Percentiles rank a stretch among this genome's conserved stretches.
Conservation (phyloP, 2,329 filamentous ascomycete species). For the Nigrospora oryzae region DNA sequence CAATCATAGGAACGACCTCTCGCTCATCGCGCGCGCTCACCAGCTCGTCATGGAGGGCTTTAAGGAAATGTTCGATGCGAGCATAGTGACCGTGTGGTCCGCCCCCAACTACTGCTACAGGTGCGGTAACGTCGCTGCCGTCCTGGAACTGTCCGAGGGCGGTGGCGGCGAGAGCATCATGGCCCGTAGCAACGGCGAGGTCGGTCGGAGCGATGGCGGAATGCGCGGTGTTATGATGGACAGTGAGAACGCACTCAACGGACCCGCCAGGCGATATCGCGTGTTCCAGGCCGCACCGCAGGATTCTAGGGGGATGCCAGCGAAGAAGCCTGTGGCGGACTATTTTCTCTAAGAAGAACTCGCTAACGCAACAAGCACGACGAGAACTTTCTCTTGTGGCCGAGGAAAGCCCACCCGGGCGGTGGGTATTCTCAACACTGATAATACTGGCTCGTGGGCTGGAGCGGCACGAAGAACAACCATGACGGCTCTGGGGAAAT, state of each 20-base stretch:
- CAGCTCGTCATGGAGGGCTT: conserved; percentile 98
- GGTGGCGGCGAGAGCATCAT: conserved; percentile 65
- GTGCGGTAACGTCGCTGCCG: conserved; percentile 91
- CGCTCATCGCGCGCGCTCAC: conserved; percentile 92
- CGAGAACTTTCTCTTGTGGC: too few relatives aligned
- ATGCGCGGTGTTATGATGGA: conserved; percentile 38
- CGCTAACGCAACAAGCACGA: too few relatives aligned
- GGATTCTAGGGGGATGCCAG: conserved; percentile 93
- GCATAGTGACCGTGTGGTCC: conserved; percentile 98
- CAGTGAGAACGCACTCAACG: conserved; percentile 36
- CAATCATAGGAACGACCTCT: conserved; percentile 92
- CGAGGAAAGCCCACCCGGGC: too few relatives aligned
- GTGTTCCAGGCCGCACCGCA: conserved; percentile 97
- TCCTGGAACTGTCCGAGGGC: conserved; percentile 87
- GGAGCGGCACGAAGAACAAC: too few relatives aligned
- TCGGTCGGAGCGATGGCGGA: conserved; percentile 40
- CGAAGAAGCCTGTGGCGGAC: conserved; percentile 95
- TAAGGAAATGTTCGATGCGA: conserved; percentile 96
- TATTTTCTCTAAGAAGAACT: conserved; percentile 64
- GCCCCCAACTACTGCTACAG: conserved; percentile 96
- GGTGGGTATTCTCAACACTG: too few relatives aligned
- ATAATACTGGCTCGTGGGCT: too few relatives aligned
- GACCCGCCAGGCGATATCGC: conserved; percentile 81
- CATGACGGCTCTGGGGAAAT: too few relatives aligned
- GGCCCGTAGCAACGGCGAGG: conserved; percentile 63